Conservation (phyloP, 345 rosid genomes). For the Syzygium aromaticum region DNA sequence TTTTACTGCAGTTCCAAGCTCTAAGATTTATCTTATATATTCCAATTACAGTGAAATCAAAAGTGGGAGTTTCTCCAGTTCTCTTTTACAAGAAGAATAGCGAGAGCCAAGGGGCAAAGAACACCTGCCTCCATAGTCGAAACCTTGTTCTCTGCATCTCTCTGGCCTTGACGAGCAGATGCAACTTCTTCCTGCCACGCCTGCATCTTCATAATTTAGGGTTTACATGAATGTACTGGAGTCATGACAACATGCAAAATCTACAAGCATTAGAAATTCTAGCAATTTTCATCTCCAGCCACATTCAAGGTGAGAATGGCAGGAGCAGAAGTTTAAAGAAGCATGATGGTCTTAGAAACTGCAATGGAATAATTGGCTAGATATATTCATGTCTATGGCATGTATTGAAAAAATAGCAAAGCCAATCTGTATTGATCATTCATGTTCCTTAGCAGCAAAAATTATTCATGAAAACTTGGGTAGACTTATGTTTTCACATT, state of each 20-base stretch:
- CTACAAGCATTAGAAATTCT: neutral
- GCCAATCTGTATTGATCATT: neutral
- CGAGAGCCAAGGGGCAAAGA: conserved; percentile 7
- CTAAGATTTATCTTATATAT: neutral
- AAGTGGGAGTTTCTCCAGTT: neutral
- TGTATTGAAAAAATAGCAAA: neutral
- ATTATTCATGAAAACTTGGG: neutral
- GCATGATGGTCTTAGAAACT: neutral
- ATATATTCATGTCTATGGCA: neutral
- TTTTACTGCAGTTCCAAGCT: neutral
- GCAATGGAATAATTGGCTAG: neutral
- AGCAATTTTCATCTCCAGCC: neutral
- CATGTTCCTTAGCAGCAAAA: neutral
- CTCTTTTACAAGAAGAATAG: neutral
- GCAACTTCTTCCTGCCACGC: conserved; percentile 97
- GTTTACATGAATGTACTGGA: neutral
- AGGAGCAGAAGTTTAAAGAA: neutral
- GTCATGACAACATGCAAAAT: neutral
- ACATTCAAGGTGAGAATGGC: neutral
- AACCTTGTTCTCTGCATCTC: conserved; percentile 92
- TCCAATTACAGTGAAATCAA: neutral
- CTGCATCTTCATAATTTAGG: conserved; percentile 46
- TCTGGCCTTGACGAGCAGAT: conserved; percentile 91
- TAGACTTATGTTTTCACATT: neutral
- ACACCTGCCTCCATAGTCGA: conserved; percentile 72